These are phyloP conservation scores for Rhizopus microsporus DNA, from an alignment of 371 early-diverging fungal genomes.

Conservation along the genomic window DNA sequence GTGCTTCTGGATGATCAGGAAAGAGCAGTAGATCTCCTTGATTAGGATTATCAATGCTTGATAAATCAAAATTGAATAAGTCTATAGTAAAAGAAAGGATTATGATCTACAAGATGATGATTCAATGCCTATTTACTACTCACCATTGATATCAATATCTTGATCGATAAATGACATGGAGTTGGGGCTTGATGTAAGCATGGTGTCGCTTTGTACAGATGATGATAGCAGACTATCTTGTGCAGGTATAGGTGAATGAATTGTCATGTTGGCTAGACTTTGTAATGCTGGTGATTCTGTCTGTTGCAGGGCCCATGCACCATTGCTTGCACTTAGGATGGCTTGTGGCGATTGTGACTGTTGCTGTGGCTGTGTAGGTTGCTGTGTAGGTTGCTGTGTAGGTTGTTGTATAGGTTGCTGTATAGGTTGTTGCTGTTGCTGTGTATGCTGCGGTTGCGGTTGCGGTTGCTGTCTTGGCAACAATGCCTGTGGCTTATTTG, in stretches of 20 bases:
- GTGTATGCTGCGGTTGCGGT: not conserved
- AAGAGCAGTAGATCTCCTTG: not conserved
- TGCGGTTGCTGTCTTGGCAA: not conserved
- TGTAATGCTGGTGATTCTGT: constrained; percentile 20
- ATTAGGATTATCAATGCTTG: not conserved
- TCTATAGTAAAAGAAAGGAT: constrained; percentile 1
- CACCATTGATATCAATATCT: not conserved
- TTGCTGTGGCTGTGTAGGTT: not conserved
- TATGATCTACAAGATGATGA: not conserved
- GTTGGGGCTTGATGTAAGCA: not conserved
- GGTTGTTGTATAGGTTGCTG: not conserved
- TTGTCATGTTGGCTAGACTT: constrained; percentile 26
- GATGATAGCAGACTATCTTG: not conserved
- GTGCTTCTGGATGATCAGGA: constrained; percentile 3
- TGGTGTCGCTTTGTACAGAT: constrained; percentile 1
- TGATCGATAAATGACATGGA: not conserved
- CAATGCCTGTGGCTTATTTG: not conserved
- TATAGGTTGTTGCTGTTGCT: not conserved
- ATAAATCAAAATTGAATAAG: not conserved
- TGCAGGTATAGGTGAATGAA: constrained; percentile 23
- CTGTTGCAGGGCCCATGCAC: not conserved
- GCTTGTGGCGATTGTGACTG: too few relatives aligned
- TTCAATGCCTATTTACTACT: not conserved
- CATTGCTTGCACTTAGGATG: too few relatives aligned
- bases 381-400: not conserved